Base-by-base conservation (phyloP, 2,329 filamentous ascomycete genomes). In the Ascochyta fabae region DNA sequence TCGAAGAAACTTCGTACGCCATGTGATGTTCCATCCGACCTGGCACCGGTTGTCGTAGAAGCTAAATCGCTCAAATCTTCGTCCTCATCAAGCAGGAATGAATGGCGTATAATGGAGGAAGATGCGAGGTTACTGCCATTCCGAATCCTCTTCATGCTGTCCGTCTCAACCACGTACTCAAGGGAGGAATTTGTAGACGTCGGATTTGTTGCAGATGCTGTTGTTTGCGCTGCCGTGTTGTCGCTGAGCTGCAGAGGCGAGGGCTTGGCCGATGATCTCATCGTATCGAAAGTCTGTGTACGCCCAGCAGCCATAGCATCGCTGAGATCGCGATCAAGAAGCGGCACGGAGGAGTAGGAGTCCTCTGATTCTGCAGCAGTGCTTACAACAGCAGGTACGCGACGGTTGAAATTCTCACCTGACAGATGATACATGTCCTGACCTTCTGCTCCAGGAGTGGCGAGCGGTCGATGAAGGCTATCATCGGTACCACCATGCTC, bases 281-380 rank as follows among this genome's bases (percentile, higher is more conserved):
- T 81, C 2, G 79, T 80, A 15, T 81, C 78, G 44, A 82, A 73
- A 9, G 58, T 72, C 13, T 56, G 59, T n/a, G 56, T 58, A 47
- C 61, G 59, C 6, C 48, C 56, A 10, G 65, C 54, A 22, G 46
- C 51, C 27, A 58, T 58, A 19, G 72, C 59, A 9, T 70, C 71
- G 50, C 71, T 74, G 16, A 75, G 70, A 3, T 84, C 89, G 45
- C 89, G 85, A 58, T 94, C 88, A 12, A 96, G 81, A 7, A 95
- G 81, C 4, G 92, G 91, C 31, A 88, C 86, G 0, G 90, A 93
- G 35, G 85, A 88, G 70, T 92, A 92, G 0, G 90, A 94, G 45
- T 88, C 86, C 26, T 86, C 83, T 0, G 91, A 92, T 52, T 84
- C 84, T 15, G 65, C 63, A 13, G 85, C 83, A 24, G 79, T 73